phyloP scores from a whole-genome alignment of 2,329 filamentous ascomycete genomes.

The Achaetomium macrosporum region DNA sequence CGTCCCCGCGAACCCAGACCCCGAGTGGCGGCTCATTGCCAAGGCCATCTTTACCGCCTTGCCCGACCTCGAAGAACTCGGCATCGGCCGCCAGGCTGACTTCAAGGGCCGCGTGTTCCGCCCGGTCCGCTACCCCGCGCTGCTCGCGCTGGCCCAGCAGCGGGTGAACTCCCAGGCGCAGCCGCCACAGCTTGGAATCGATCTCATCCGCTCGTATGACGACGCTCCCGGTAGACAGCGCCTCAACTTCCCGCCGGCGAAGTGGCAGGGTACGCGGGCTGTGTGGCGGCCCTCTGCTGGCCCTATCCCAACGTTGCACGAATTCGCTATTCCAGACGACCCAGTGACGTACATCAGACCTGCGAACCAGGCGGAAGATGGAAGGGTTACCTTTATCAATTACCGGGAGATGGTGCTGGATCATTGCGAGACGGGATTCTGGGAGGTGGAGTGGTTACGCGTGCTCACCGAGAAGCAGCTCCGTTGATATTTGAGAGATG shows the following conservation, averaged over 20 bases:
- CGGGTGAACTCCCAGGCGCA: not conserved
- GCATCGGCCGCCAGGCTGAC: constrained; percentile 2
- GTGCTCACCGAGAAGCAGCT: not conserved
- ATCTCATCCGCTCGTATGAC: not conserved
- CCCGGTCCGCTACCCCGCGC: not conserved
- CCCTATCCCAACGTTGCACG: not conserved
- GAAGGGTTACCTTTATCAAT: not conserved
- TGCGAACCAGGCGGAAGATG: not conserved
- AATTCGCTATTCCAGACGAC: not conserved
- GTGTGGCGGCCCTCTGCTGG: not conserved
- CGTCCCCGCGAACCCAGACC: not conserved
- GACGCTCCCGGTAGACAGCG: not conserved
- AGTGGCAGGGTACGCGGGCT: no score
- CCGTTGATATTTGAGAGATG: no score
- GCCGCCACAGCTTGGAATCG: no score
- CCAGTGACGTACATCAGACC: not conserved
- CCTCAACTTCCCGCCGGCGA: not conserved
- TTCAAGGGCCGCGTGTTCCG: constrained; percentile 1
- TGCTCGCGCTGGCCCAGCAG: not conserved
- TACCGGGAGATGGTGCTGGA: constrained; percentile 1
- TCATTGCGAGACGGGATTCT: not conserved
- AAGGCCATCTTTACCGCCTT: not conserved
- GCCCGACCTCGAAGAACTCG: not conserved
- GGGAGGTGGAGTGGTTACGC: constrained; percentile 7
- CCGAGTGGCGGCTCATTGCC: not conserved